Percentiles rank a stretch among this genome's conserved stretches.
Conservation (phyloP, 768 basidiomycete species). For the Omphalotus guepiniiformis region DNA sequence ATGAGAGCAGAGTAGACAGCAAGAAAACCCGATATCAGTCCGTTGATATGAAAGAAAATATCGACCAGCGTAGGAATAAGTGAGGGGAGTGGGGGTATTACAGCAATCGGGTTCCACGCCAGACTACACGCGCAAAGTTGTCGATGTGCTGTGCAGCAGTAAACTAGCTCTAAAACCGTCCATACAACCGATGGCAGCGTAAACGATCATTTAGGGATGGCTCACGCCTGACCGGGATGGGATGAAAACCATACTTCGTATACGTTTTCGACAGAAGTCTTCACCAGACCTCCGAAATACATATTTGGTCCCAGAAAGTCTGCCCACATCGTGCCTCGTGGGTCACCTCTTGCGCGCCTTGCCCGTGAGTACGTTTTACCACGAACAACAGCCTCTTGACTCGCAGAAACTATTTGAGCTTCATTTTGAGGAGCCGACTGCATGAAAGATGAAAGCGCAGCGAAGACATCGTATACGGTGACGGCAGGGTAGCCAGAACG, state of each 20-base stretch:
- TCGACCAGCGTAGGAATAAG: no score
- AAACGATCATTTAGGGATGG: no score
- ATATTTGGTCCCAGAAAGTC: conserved; percentile 1
- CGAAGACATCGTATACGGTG: conserved; percentile 5
- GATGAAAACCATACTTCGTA: conserved; percentile 2
- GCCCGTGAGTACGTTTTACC: neutral
- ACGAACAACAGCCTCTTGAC: neutral
- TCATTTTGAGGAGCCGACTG: neutral
- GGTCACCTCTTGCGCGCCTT: neutral
- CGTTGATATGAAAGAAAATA: no score
- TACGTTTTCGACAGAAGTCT: neutral
- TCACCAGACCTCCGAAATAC: conserved; percentile 5
- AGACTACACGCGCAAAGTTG: no score
- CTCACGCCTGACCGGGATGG: no score
- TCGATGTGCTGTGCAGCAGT: no score
- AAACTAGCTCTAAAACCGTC: no score
- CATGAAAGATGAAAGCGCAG: neutral
- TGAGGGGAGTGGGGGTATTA: no score
- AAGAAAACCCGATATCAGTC: no score
- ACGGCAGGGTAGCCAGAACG: neutral
- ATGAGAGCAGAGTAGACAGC: no score
- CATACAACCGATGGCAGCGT: no score
- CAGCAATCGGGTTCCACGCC: no score
- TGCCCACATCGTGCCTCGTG: neutral
- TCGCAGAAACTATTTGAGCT: neutral